Evolutionary conservation across 306 rosid species (phyloP).

Genomic region (Ammopiptanthus mongolicus): DNA sequence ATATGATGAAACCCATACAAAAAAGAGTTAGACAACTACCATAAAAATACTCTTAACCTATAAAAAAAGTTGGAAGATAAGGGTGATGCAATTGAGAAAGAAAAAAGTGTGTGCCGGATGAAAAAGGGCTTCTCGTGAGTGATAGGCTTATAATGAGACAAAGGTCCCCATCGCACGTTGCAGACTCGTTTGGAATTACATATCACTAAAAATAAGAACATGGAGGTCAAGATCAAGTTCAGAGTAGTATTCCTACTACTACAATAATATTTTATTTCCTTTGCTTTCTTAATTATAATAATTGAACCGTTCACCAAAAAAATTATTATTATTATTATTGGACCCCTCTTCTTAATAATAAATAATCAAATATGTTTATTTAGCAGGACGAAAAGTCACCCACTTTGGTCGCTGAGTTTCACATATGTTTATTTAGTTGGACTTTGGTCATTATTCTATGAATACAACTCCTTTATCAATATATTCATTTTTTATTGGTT

Average conservation of each 20-base stretch:
- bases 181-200: slow-evolving; percentile 19
- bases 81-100: not conserved
- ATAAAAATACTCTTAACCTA: too few species aligned
- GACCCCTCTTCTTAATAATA: not conserved
- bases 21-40: too few species aligned
- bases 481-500: not conserved
- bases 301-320: not conserved
- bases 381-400: not conserved
- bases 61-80: not conserved
- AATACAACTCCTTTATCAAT: too few species aligned
- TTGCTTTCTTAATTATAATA: not conserved
- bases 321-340: not conserved
- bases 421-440: too few species aligned
- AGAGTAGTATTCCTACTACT: not conserved
- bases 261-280: not conserved
- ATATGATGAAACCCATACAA: too few species aligned
- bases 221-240: not conserved
- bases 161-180: slow-evolving; percentile 20
- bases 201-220: not conserved
- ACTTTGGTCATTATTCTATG: too few species aligned
- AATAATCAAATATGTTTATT: not conserved
- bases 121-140: slow-evolving; percentile 28
- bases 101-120: not conserved
- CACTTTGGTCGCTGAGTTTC: too few species aligned
- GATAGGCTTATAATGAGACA: slow-evolving; percentile 25